A percentile compares a stretch with the other conserved stretches of the same genome.
Conservation (phyloP, 2,329 filamentous ascomycete genomes). For the Cercospora brassicicola region DNA sequence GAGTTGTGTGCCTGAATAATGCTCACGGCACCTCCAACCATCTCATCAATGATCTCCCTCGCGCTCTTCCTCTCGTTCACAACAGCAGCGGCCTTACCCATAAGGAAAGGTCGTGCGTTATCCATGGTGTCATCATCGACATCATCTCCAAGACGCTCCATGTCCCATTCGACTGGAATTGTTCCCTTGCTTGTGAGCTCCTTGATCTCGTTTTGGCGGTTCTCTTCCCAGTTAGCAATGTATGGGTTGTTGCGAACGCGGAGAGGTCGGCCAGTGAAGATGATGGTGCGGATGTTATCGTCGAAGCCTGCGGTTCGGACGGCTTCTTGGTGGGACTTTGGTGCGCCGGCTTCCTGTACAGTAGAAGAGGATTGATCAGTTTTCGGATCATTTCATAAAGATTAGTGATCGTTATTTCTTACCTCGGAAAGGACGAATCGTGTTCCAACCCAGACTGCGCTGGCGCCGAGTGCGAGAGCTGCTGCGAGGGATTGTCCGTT, state of each 20-base stretch:
- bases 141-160: conserved; percentile 73
- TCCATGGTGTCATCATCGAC: conserved; percentile 82
- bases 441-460: conserved; percentile 93
- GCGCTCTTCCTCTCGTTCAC: conserved; percentile 90
- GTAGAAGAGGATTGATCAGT: conserved; percentile 11
- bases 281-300: conserved; percentile 94
- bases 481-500: conserved; percentile 89
- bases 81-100: conserved; percentile 95
- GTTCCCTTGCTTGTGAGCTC: conserved; percentile 83
- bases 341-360: conserved; percentile 76
- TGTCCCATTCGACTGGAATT: conserved; percentile 90
- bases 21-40: conserved; percentile 71
- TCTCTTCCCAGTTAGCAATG: conserved; percentile 93
- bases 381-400: not conserved
- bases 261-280: conserved; percentile 95
- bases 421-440: conserved; percentile 83
- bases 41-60: conserved; percentile 90
- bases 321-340: conserved; percentile 91
- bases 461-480: conserved; percentile 86
- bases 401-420: conserved; percentile 4
- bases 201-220: conserved; percentile 87
- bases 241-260: conserved; percentile 92
- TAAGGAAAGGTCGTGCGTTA: conserved; percentile 84
- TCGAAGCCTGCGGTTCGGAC: conserved; percentile 89
- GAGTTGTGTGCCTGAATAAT: conserved; percentile 34